Percentiles rank a stretch among this genome's conserved stretches.
Conservation (phyloP, 2,329 filamentous ascomycete genomes). For the Calonectria pseudoturangicola region DNA sequence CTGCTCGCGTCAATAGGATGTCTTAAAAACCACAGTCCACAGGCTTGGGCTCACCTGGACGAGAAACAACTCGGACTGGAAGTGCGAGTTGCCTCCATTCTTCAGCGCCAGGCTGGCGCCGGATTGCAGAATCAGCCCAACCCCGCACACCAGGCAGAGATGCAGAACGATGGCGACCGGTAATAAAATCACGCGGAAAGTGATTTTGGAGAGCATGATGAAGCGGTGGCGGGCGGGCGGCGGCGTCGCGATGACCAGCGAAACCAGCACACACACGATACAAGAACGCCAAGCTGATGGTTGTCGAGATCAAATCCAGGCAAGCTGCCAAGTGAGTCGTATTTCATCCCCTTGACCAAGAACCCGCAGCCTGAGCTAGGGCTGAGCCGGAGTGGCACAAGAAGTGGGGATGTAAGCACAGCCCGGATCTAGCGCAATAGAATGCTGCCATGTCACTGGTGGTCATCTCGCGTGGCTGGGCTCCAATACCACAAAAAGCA, state of each 20-base stretch:
- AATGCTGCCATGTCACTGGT: constrained; percentile 19
- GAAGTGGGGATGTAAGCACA: constrained; percentile 11
- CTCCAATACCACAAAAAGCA: background rate
- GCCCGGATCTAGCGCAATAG: background rate
- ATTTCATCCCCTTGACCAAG: constrained; percentile 1
- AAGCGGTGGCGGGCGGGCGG: too few species aligned
- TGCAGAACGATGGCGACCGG: constrained; percentile 12
- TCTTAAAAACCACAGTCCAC: background rate
- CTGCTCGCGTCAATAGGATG: background rate
- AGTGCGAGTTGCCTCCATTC: background rate
- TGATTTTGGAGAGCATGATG: background rate
- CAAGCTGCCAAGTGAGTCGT: background rate
- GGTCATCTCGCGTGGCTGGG: background rate
- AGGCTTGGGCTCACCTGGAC: background rate
- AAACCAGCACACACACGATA: background rate
- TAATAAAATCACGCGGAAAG: background rate
- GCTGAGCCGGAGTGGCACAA: constrained; percentile 10
- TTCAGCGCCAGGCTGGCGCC: constrained; percentile 5
- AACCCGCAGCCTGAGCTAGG: background rate
- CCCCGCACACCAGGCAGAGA: constrained; percentile 10
- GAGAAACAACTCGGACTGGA: constrained; percentile 21
- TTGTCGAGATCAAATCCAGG: background rate
- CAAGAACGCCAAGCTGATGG: background rate
- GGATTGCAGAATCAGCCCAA: constrained; percentile 20
- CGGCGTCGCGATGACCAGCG: background rate